A percentile compares a stretch with the other conserved stretches of the same genome.
Conservation (phyloP, 352 stramenopile species). For the Globisporangium echinulatum region DNA sequence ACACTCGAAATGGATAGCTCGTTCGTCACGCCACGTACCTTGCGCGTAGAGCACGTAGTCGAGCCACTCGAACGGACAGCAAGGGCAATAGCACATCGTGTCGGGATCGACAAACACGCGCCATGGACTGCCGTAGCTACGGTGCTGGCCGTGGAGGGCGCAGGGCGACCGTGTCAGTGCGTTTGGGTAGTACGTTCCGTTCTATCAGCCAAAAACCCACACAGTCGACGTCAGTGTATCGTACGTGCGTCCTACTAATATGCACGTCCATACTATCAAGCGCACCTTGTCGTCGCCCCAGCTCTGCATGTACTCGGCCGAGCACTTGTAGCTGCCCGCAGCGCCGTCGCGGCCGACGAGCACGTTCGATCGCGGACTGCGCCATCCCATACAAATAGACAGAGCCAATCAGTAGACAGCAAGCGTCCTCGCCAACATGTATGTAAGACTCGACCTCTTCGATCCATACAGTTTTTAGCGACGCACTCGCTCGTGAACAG, state of each 20-base stretch:
- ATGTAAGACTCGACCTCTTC: background rate
- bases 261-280: background rate
- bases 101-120: constrained; percentile 32
- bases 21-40: constrained; percentile 19
- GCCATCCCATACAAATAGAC: background rate
- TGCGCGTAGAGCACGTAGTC: constrained; percentile 78
- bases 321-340: constrained; percentile 70
- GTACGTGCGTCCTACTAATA: background rate
- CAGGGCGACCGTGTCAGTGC: constrained; percentile 50
- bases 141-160: constrained; percentile 11
- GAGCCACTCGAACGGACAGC: constrained; percentile 75
- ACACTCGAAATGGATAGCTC: background rate
- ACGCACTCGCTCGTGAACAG: constrained; percentile 78
- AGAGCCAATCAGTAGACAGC: background rate
- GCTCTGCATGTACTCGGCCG: constrained; percentile 53
- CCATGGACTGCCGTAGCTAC: constrained; percentile 8
- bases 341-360: constrained; percentile 76
- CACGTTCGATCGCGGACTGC: constrained; percentile 67
- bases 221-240: background rate
- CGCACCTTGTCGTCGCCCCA: constrained; percentile 53
- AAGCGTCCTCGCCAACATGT: background rate
- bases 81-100: constrained; percentile 72
- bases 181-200: constrained; percentile 47
- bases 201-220: constrained; percentile 15
- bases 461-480: background rate